These are phyloP conservation scores for Trichosporon coremiiforme DNA, from an alignment of 1,284 basidiomycete species.

Conservation along the genomic window DNA sequence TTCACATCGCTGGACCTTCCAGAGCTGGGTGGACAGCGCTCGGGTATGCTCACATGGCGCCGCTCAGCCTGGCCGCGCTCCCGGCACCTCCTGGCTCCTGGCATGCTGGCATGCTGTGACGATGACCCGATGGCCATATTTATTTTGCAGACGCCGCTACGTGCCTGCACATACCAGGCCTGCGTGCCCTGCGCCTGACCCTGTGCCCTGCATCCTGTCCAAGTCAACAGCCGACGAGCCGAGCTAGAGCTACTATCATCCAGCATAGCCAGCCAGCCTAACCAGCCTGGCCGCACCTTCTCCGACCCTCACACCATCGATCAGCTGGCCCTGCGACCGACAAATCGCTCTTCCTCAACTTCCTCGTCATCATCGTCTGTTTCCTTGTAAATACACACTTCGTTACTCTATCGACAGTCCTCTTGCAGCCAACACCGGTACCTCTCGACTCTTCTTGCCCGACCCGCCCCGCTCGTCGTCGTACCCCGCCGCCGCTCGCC, in stretches of 20 bases:
- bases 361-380: background rate
- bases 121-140: slow-evolving; percentile 4
- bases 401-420: background rate
- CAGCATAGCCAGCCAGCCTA: too few relatives aligned
- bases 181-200: slow-evolving; percentile 1
- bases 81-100: too few relatives aligned
- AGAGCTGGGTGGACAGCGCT: background rate
- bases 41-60: background rate
- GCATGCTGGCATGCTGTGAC: background rate
- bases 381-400: slow-evolving; percentile 1
- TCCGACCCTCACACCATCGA: slow-evolving; percentile 8
- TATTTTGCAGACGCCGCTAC: slow-evolving; percentile 10
- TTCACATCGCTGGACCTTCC: background rate
- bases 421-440: background rate
- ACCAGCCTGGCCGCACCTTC: background rate
- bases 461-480: background rate
- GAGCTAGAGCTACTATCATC: background rate
- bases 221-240: slow-evolving; percentile 8
- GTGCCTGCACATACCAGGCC: slow-evolving; percentile 12
- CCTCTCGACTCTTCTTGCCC: background rate
- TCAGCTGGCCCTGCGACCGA: background rate
- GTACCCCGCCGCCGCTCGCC: slow-evolving; percentile 10
- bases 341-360: background rate
- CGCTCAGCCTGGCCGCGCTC: background rate
- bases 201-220: background rate